phyloP scores from a whole-genome alignment of 2,329 filamentous ascomycete species.

The Pseudogymnoascus sp. region DNA sequence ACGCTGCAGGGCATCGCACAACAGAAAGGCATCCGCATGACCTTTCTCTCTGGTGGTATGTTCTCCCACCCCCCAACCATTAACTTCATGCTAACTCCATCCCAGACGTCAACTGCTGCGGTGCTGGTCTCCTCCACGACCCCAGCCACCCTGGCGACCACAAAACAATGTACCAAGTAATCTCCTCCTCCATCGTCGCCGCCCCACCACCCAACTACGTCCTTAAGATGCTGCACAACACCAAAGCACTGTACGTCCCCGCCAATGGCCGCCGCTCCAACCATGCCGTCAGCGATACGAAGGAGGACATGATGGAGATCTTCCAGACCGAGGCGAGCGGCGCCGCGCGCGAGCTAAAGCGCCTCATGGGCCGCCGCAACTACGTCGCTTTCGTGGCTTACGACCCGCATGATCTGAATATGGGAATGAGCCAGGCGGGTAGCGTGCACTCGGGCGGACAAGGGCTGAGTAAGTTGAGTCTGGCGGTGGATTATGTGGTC shows the following conservation, averaged over 20 bases:
- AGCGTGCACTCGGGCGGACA: conserved; percentile 35
- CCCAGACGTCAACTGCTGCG: conserved; percentile 75
- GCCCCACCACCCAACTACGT: conserved; percentile 79
- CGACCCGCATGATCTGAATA: conserved; percentile 69
- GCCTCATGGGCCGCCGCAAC: conserved; percentile 87
- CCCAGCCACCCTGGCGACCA: conserved; percentile 84
- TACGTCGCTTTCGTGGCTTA: conserved; percentile 92
- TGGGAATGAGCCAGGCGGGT: conserved; percentile 25
- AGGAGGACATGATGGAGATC: conserved; percentile 99
- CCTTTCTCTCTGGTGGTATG: conserved; percentile 82
- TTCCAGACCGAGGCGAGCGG: conserved; percentile 92
- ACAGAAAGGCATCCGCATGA: conserved; percentile 93
- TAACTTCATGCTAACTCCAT: neutral
- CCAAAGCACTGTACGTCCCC: conserved; percentile 85
- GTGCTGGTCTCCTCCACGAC: conserved; percentile 90
- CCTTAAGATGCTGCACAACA: conserved; percentile 90
- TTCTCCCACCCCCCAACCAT: conserved; percentile 10
- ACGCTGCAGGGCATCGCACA: conserved; percentile 92
- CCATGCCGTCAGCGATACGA: conserved; percentile 76
- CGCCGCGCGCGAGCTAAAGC: conserved; percentile 72
- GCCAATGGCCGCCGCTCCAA: conserved; percentile 73
- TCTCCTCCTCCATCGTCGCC: conserved; percentile 86
- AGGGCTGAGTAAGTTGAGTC: conserved; percentile 55
- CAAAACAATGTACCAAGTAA: conserved; percentile 99
- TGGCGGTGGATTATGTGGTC: conserved; percentile 94